Percentiles rank a stretch among this genome's conserved stretches.
Evolutionary conservation across 306 rosid species (phyloP).

Genomic region (Cucumis sativus): Cucumber_9930_V3 NC_026657.2:21566501-21567000

Average conservation of each 20-base stretch:
- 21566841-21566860: neutral
- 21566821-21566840: constrained; percentile 2
- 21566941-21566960: neutral
- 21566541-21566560: too few species aligned
- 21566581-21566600: too few species aligned
- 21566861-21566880: neutral
- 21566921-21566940: neutral
- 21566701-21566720: neutral
- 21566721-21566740: neutral
- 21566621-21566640: too few species aligned
- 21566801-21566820: neutral
- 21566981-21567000: neutral
- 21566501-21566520: too few species aligned
- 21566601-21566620: too few species aligned
- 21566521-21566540: too few species aligned
- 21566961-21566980: neutral
- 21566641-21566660: too few species aligned
- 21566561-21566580: too few species aligned
- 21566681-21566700: neutral
- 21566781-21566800: neutral
- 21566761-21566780: neutral
- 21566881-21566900: neutral
- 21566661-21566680: neutral
- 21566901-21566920: neutral
- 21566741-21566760: neutral